phyloP scores from a whole-genome alignment of 2,329 filamentous ascomycete genomes.

The Cryphonectria parasitica region DNA sequence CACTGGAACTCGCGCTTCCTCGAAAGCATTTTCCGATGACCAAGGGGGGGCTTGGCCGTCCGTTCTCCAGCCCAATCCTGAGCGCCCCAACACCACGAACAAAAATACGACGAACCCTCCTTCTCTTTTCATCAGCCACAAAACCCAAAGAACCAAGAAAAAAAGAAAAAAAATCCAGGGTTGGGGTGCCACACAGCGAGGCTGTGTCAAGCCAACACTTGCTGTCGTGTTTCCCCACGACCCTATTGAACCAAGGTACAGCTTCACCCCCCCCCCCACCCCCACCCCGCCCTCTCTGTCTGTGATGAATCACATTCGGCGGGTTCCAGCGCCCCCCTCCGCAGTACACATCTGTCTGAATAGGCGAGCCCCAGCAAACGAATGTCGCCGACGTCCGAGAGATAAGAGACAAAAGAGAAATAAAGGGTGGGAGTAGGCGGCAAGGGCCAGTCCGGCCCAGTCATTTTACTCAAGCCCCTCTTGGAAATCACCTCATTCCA shows the following conservation, averaged over 20 bases:
- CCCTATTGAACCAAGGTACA: background rate
- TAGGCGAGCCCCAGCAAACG: constrained; percentile 22
- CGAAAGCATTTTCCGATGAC: background rate
- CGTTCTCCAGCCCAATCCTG: background rate
- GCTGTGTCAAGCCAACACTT: constrained; percentile 9
- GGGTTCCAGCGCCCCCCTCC: background rate
- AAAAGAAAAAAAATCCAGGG: background rate
- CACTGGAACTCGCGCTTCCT: background rate
- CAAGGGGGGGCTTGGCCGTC: too few species aligned
- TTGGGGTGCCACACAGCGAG: constrained; percentile 14
- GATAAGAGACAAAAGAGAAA: too few species aligned
- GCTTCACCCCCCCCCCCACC: too few species aligned
- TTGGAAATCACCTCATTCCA: too few species aligned
- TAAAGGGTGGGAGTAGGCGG: too few species aligned
- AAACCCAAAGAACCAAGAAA: background rate
- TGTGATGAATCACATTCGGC: background rate
- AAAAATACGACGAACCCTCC: too few species aligned
- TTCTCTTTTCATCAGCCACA: constrained; percentile 14
- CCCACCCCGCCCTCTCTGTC: background rate
- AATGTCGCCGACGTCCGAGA: constrained; percentile 22
- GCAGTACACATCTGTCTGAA: constrained; percentile 10
- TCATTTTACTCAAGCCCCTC: too few species aligned
- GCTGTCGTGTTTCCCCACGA: constrained; percentile 24
- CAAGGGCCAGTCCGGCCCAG: too few species aligned
- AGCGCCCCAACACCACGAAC: too few species aligned